Evolutionary conservation across 805 yeast genomes (phyloP).

Genomic region (Pichia cabralensis): DNA sequence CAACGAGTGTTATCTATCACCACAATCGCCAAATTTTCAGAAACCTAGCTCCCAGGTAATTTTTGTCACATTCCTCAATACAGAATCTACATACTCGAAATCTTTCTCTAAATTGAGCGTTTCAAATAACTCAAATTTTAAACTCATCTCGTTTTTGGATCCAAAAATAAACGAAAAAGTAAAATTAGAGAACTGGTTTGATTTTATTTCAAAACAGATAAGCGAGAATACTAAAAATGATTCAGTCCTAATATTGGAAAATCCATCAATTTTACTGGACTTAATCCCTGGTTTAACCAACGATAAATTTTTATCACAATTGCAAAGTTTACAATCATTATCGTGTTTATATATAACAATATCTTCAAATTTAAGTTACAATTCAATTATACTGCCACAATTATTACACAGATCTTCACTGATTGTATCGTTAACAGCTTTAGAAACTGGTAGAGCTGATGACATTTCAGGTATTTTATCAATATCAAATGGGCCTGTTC

Average conservation of each 20-base stretch:
- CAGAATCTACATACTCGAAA: neutral
- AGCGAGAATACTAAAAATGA: too few species aligned
- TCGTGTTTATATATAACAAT: slow-evolving; percentile 36
- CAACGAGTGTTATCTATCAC: slow-evolving; percentile 6
- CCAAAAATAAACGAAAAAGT: too few species aligned
- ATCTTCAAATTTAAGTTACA: neutral
- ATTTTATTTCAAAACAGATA: slow-evolving; percentile 5
- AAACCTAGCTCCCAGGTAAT: too few species aligned
- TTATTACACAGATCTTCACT: slow-evolving; percentile 41
- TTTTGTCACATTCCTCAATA: too few species aligned
- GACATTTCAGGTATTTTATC: slow-evolving; percentile 70
- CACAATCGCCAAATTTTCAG: slow-evolving; percentile 5
- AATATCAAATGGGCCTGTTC: slow-evolving; percentile 40
- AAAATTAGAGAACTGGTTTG: slow-evolving; percentile 22
- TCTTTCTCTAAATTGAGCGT: too few species aligned
- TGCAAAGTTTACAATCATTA: slow-evolving; percentile 12
- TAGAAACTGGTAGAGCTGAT: slow-evolving; percentile 71
- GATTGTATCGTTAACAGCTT: slow-evolving; percentile 50
- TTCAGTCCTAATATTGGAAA: slow-evolving; percentile 18
- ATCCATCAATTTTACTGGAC: slow-evolving; percentile 22
- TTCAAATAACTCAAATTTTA: too few species aligned
- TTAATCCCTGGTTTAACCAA: slow-evolving; percentile 6
- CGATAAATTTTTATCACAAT: slow-evolving; percentile 12
- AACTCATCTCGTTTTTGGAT: too few species aligned
- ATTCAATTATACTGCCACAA: neutral